A percentile compares a stretch with the other conserved stretches of the same genome.
Evolutionary conservation across 225 moss, liverwort and hornwort species (phyloP).

Genomic region (Sphagnum tenellum): DNA sequence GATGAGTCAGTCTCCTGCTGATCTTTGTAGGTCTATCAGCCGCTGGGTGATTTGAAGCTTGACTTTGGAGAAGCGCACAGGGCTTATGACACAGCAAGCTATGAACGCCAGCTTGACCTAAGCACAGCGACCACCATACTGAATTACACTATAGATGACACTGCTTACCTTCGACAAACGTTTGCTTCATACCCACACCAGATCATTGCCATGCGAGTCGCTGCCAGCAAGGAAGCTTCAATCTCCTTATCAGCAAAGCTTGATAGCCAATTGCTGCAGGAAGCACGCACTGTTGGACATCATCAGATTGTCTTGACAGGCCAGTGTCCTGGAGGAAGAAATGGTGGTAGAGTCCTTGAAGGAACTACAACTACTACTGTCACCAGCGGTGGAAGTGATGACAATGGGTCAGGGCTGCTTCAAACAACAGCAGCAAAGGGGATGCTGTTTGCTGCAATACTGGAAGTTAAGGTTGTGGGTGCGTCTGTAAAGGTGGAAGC

Average conservation of each 20-base stretch:
- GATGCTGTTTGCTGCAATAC: constrained; percentile 64
- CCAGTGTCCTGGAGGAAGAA: constrained; percentile 41
- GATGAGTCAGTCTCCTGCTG: too few relatives aligned
- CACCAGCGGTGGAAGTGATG: background rate
- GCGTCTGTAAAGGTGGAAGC: constrained; percentile 35
- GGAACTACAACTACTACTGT: background rate
- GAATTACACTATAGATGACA: constrained; percentile 47
- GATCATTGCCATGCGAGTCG: constrained; percentile 70
- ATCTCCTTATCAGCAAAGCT: constrained; percentile 55
- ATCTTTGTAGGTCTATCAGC: constrained; percentile 62
- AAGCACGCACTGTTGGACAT: constrained; percentile 28
- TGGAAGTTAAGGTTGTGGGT: constrained; percentile 53
- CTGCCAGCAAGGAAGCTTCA: constrained; percentile 47
- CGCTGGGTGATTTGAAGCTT: constrained; percentile 71
- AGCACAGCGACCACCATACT: constrained; percentile 59
- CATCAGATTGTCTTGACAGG: constrained; percentile 61
- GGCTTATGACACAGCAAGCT: constrained; percentile 60
- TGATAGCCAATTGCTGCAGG: constrained; percentile 51
- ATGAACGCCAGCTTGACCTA: constrained; percentile 70
- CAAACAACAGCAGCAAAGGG: constrained; percentile 19
- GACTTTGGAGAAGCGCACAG: constrained; percentile 66
- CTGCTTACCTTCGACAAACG: constrained; percentile 58
- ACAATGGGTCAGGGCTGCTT: constrained; percentile 4
- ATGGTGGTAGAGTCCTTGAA: constrained; percentile 7
- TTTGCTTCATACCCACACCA: constrained; percentile 83